Conservation (phyloP, 768 basidiomycete genomes). For the Sutorius australiensis region DNA sequence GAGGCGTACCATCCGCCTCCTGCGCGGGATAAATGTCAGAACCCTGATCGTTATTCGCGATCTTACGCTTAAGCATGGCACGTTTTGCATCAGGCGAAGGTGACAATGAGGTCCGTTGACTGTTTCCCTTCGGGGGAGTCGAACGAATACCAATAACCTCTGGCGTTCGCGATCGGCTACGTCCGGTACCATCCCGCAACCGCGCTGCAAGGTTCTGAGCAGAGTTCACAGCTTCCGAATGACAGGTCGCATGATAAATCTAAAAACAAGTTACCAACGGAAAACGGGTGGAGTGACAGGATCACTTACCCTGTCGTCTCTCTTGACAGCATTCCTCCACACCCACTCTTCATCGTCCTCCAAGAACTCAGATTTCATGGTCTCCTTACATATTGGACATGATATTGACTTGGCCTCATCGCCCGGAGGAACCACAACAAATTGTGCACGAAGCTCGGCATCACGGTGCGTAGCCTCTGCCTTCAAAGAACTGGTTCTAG, state of each 20-base stretch:
- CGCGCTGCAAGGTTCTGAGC: constrained; percentile 64
- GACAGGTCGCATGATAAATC: constrained; percentile 95
- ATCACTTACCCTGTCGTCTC: constrained; percentile 71
- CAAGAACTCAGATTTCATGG: constrained; percentile 82
- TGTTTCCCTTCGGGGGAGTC: constrained; percentile 36
- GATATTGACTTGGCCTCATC: constrained; percentile 79
- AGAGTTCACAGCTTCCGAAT: constrained; percentile 71
- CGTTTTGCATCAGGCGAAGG: constrained; percentile 51
- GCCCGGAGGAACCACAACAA: constrained; percentile 86
- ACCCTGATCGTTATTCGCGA: constrained; percentile 45
- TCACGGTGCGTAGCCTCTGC: constrained; percentile 68
- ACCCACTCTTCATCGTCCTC: constrained; percentile 99
- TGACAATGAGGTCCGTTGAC: constrained; percentile 40
- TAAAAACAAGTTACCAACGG: constrained; percentile 29
- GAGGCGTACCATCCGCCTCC: constrained; percentile 53
- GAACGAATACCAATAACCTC: constrained; percentile 42
- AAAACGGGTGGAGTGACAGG: neutral
- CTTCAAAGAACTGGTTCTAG: constrained; percentile 50
- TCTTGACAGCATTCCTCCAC: constrained; percentile 86
- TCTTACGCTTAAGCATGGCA: constrained; percentile 73
- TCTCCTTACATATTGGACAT: constrained; percentile 97
- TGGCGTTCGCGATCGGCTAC: constrained; percentile 77
- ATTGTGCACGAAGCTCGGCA: constrained; percentile 69
- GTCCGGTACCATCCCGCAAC: constrained; percentile 55
- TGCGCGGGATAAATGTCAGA: constrained; percentile 29